Evolutionary conservation across 352 stramenopile genomes (phyloP).

Genomic region (Globisporangium barbulae): DNA sequence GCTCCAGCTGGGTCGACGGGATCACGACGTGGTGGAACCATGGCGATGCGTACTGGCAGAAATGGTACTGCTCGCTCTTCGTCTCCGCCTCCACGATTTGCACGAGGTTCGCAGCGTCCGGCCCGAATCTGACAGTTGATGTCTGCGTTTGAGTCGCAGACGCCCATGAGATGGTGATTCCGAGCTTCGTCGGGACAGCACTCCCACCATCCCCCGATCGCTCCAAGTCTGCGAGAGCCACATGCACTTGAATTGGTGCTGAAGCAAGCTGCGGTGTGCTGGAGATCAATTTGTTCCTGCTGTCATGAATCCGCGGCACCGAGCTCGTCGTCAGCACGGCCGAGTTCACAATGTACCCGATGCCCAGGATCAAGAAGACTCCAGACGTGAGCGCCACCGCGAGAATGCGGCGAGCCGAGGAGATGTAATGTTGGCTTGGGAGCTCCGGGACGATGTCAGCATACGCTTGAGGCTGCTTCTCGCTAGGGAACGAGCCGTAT

Average conservation of each 20-base stretch:
- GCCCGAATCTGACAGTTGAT: constrained; percentile 54
- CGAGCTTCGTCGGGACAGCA: constrained; percentile 19
- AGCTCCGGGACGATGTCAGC: neutral
- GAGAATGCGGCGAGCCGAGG: constrained; percentile 4
- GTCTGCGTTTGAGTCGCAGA: constrained; percentile 33
- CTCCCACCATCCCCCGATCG: neutral
- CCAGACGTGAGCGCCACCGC: neutral
- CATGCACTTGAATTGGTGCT: constrained; percentile 7
- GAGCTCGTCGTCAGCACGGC: neutral
- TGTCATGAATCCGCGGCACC: neutral
- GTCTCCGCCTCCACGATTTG: constrained; percentile 23
- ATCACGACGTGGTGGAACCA: constrained; percentile 77
- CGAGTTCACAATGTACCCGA: neutral
- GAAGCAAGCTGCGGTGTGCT: neutral
- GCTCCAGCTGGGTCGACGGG: constrained; percentile 35
- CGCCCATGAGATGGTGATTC: constrained; percentile 61
- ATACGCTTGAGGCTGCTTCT: neutral
- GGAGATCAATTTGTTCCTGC: neutral
- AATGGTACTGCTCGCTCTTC: constrained; percentile 58
- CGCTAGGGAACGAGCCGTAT: neutral
- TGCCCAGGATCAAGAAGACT: neutral
- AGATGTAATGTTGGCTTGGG: neutral
- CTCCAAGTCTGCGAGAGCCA: constrained; percentile 4
- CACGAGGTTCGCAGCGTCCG: constrained; percentile 24
- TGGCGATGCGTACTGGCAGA: constrained; percentile 74